phyloP scores from a whole-genome alignment of 441 rosid species.

The Jatropha podagrica region DNA sequence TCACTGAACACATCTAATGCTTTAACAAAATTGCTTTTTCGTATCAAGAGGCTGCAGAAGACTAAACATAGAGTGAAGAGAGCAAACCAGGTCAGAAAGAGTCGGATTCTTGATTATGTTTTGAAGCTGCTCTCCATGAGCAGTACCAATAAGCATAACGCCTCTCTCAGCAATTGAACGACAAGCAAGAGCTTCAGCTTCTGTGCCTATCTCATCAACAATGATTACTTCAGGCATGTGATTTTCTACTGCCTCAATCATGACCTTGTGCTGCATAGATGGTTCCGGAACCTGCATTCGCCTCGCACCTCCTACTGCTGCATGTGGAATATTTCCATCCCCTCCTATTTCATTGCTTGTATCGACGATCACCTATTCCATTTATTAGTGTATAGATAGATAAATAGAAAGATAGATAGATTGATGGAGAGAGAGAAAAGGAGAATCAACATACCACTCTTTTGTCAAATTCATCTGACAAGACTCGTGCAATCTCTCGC shows the following conservation, averaged over 20 bases:
- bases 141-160: conserved; percentile 64
- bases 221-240: conserved; percentile 77
- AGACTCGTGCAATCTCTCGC: conserved; percentile 64
- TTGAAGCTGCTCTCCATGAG: conserved; percentile 64
- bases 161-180: conserved; percentile 70
- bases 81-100: conserved; percentile 63
- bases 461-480: conserved; percentile 60
- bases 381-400: neutral
- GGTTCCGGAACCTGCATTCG: conserved; percentile 74
- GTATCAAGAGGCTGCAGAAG: neutral
- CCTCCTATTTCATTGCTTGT: conserved; percentile 78
- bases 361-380: conserved; percentile 57
- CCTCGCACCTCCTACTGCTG: conserved; percentile 65
- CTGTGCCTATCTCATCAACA: conserved; percentile 69
- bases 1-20: neutral
- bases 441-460: conserved; percentile 48
- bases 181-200: conserved; percentile 69
- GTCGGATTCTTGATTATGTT: conserved; percentile 58
- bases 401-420: too few relatives aligned
- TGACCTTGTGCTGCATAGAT: conserved; percentile 60
- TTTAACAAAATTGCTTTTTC: neutral
- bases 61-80: conserved; percentile 7
- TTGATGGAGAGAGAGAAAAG: neutral
- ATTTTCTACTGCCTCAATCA: conserved; percentile 72
- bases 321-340: conserved; percentile 63